Evolutionary conservation across 192 early-diverging fungal genomes (phyloP), one percentile per base, ranked within the genome.

Genomic region (Coemansia sp.): DNA sequence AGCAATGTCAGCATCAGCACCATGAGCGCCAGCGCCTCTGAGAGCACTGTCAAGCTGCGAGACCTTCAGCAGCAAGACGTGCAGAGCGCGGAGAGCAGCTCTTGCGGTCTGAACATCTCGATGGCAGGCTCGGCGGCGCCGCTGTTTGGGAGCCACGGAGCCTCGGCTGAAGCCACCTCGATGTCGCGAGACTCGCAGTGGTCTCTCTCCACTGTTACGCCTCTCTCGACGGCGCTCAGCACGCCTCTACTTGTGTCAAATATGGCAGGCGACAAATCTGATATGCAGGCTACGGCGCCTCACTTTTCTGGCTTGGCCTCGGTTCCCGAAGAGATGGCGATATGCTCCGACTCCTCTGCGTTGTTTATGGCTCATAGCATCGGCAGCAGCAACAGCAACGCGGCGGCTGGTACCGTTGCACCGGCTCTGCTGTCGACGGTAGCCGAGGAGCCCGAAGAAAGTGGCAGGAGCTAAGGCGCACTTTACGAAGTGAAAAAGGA

Each of bases 251-350:
- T 65, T 25, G 64, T 56, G 22, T 67, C 67, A 15, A 67, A 31
- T 38, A 29, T 60, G 14, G 14, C 27, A 31, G 35, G 32, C 25
- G 72, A 74, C 37, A 67, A 64, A 41, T 1, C 65, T 5, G 65
- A 67, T 4, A 4, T 20, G 0, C 60, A 60, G 20, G 20, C 27
- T 11, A 14, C 72, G 3, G n/a, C 59, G 0, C 45, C 38, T 24
- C 73, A 69, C 31, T 36, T 70, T 15, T 64, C 67, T 2, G 66
- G 73, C 59, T 64, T 76, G 17, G 62, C 73, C 1, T 65, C 67
- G n/a, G 73, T 75, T 24, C 73, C 73, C 29, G 73, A 74, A 40
- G 72, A 74, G 41, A 60, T 73, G 58, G 32, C 29, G 4, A 53
- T 71, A 56, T 64, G 62, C 60, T 39, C 64, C 4, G 60, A 73